Evolutionary conservation across 2,329 filamentous ascomycete genomes (phyloP), one percentile per base, ranked within the genome.

Genomic region (Penicillium sp.): DNA sequence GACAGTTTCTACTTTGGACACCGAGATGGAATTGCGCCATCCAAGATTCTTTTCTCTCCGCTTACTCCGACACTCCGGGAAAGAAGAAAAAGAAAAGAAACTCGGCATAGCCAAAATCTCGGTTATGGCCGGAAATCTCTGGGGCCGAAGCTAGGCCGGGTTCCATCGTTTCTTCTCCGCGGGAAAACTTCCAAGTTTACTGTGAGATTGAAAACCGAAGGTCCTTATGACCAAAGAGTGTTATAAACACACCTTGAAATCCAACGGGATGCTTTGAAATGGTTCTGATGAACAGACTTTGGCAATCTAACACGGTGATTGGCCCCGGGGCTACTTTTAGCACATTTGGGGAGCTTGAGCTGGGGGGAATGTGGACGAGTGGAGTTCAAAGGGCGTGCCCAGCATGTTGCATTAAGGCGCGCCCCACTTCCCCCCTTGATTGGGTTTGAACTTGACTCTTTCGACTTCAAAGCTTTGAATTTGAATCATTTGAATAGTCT

Each of bases 51-150:
- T 16, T 16, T 50, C 25, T 33, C 27, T 51, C 21, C 29, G 33
- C 34, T 47, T n/a, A 53, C 54, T 52, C 49, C 48, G 53, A 40
- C 15, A 45, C 25, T 33, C n/a, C 47, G 31, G 16, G 31, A 27
- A n/a, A 43, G 19, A 36, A 19, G 15, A 16, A 31, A 23, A 33
- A 39, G 13, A 48, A 21, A 27, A 13, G 53, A 40, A 45, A 39
- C 41, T 63, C 57, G 60, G 59, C 33, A 50, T 43, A 43, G 23
- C 29, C 29, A 23, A 31, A 19, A 44, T 29, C 52, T 57, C 64
- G 64, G 64, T 55, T 65, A 66, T 36, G 63, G 57, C 38, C 63
- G 64, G 64, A 64, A 66, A 66, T 33, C 55, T 66, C 63, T 66
- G 64, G 64, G 54, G 55, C 61, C 54, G 51, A 56, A 33, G 16